Evolutionary conservation across 164 flowering plant genomes (phyloP), one percentile per base, ranked within the genome.

Genomic region (Hamamelis virginiana): DNA sequence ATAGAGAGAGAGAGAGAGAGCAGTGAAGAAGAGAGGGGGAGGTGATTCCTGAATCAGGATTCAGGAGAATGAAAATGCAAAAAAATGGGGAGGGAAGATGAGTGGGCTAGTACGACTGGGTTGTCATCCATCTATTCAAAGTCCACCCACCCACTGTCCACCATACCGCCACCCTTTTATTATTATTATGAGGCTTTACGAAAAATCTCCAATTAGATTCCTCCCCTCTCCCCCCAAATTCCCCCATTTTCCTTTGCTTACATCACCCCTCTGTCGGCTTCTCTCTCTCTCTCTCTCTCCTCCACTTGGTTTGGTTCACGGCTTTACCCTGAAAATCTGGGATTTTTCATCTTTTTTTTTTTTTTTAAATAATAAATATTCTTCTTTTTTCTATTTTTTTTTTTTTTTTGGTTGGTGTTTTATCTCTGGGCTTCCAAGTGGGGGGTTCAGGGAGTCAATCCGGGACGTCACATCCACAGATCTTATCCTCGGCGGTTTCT

Each of bases 401-500:
- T 59, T 63, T 65, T 33, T 47, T 51, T 46, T 25, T 21, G 15
- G 0, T 56, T 64, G 65, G 64, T 64, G 33, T 48, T 25, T 44
- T 58, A 50, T 59, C 60, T 59, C 9, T 33, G 41, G 41, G 27
- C 38, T 64, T 69, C 41, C 74, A 51, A 70, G 72, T 59, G 63
- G 75, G 70, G 63, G 75, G 70, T 25, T 66, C 19, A 44, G 28
- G 0, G 41, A 50, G 76, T 71, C 76, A 66, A 65, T 70, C 62
- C 57, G 61, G 58, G 59, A 71, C 43, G 88, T 80, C 85, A 78
- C 82, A 75, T 82, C 84, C 56, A 23, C 53, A 63, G 78, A 79
- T 81, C 80, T 74, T 73, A 85, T 83, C 86, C 82, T 80, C 73
- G 80, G 63, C 72, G 73, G 77, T 81, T 67, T 69, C 83, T 80